Percentiles rank a stretch among this genome's conserved stretches.
Conservation (phyloP, 202 grass and related monocot genomes). For the Schoenoplectus triqueter region DNA sequence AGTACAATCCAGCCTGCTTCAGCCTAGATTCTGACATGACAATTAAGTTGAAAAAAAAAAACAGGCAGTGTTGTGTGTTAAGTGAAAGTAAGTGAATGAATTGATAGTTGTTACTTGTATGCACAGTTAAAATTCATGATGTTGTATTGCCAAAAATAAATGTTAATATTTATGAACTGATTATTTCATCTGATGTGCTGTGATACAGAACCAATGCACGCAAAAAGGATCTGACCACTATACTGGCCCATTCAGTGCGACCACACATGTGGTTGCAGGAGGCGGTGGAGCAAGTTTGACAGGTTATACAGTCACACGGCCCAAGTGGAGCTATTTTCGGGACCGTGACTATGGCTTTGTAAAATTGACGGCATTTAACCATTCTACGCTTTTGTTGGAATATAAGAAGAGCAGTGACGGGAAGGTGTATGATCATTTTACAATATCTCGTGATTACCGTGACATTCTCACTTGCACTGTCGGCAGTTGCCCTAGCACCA, state of each 20-base stretch:
- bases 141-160: background rate
- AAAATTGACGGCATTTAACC: slow-evolving; percentile 85
- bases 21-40: background rate
- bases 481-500: slow-evolving; percentile 57
- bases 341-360: slow-evolving; percentile 80
- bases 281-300: slow-evolving; percentile 77
- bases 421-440: slow-evolving; percentile 70
- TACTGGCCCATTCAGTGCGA: slow-evolving; percentile 73
- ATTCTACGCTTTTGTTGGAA: slow-evolving; percentile 78
- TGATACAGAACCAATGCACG: slow-evolving; percentile 65
- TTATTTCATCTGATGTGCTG: background rate
- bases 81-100: background rate
- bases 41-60: slow-evolving; percentile 5
- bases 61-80: background rate
- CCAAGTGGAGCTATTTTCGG: slow-evolving; percentile 73
- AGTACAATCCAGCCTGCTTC: background rate
- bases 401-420: slow-evolving; percentile 74
- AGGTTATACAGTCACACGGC: slow-evolving; percentile 46
- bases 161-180: background rate
- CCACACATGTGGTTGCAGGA: slow-evolving; percentile 83
- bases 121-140: background rate
- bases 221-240: slow-evolving; percentile 67
- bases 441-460: slow-evolving; percentile 72
- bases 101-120: background rate
- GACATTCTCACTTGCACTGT: slow-evolving; percentile 65